These are phyloP conservation scores for Sphaerulina vaccinii DNA, from an alignment of 2,329 filamentous ascomycete genomes.

Conservation along the genomic window DNA sequence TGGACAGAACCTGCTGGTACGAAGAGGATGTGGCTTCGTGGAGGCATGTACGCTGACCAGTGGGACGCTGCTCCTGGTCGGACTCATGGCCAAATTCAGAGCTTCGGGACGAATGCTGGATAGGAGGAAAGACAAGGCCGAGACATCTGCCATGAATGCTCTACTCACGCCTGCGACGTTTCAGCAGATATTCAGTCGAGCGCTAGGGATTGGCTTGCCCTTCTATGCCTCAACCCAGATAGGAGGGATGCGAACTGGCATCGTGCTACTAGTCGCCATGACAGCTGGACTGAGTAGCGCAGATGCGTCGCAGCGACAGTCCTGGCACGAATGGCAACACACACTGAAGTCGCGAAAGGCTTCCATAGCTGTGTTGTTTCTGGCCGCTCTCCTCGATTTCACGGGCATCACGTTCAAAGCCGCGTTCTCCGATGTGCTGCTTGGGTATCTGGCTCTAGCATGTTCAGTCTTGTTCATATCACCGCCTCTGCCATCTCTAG, in stretches of 20 bases:
- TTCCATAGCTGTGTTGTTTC: conserved; percentile 39
- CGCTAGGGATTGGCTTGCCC: conserved; percentile 44
- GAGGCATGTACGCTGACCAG: conserved; percentile 49
- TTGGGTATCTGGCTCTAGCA: conserved; percentile 50
- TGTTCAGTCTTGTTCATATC: conserved; percentile 46
- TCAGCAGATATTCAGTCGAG: conserved; percentile 25
- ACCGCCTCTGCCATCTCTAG: conserved; percentile 46
- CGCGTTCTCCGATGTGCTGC: conserved; percentile 34
- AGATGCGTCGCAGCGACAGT: conserved; percentile 19
- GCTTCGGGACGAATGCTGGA: conserved; percentile 33
- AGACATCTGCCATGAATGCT: conserved; percentile 12
- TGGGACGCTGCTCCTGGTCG: conserved; percentile 47
- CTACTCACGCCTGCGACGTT: conserved; percentile 19
- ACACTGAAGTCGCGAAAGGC: conserved; percentile 39
- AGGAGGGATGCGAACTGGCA: conserved; percentile 54
- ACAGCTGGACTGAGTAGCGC: conserved; percentile 46
- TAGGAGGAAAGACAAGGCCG: conserved; percentile 32
- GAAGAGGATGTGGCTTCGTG: conserved; percentile 36
- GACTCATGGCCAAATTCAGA: conserved; percentile 40
- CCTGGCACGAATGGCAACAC: conserved; percentile 33
- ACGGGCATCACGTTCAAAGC: conserved; percentile 33
- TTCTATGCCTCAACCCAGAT: conserved; percentile 58
- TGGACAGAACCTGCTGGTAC: conserved; percentile 4
- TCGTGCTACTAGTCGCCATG: conserved; percentile 50
- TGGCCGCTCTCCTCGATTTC: conserved; percentile 39